Base-by-base conservation (phyloP, 306 rosid genomes). In the Pterocarpus macrocarpus region DNA sequence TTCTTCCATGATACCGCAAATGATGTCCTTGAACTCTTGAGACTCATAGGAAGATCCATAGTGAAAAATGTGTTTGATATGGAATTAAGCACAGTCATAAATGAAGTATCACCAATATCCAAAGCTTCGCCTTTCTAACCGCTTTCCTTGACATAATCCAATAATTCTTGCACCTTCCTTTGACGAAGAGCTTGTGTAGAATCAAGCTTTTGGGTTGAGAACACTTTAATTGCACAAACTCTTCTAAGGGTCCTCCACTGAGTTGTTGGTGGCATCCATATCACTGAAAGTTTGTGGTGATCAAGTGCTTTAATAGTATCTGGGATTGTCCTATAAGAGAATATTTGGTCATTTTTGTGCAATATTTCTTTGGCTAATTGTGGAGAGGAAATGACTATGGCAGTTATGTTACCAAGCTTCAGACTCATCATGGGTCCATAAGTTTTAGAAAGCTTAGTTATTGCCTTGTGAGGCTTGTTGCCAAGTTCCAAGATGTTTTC, bases 401-500 rank as follows among this genome's bases (percentile, higher is more conserved):
- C 68, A 13, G 81, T 82, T 76, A 11, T 75, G 57, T 11, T 81
- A 2, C 81, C 85, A 4, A 82, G 44, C 74, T 75, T 75, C 12
- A 82, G 81, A 38, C 64, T 57, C 64, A 81, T 67, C 5, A 81
- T 15, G 7, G 85, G 85, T 44, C 85, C 92, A 12, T 79, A 56
- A 0, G 3, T 50, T 36, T 81, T 49, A 2, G 85, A 75, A 62
- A 81, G 85, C 5, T 67, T 59, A 5, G 81, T 12, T 1, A 90
- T 16, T 2, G 88, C 55, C 36, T 17, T 8, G 68, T 83, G 91
- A 45, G 91, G 94, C 1, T 70, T 65, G 38, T 30, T 57, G 3
- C 88, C 90, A 33, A 90, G 89, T 12, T 65, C 83, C 3, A 85
- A 47, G 10, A 88, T 82, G 68, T 88, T 90, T 12, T 91, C 90